Evolutionary conservation across 2,329 filamentous ascomycete species (phyloP).

Genomic region (Teratosphaeria zuluensis): DNA sequence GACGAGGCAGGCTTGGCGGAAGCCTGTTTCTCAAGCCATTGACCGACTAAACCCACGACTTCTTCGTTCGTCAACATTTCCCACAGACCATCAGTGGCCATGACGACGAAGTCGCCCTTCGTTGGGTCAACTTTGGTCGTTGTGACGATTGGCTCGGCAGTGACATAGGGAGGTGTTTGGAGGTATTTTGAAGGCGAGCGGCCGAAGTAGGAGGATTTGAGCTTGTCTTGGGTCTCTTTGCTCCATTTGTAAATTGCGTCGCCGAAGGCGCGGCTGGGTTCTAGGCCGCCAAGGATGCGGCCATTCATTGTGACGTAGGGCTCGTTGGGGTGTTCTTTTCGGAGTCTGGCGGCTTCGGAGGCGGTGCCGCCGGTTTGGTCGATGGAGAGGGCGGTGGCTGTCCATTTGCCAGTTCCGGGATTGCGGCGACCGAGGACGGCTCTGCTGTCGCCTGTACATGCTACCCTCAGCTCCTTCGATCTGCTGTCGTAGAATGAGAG

Average conservation of each 20-base stretch:
- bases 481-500: slow-evolving; percentile 91
- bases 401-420: slow-evolving; percentile 70
- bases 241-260: slow-evolving; percentile 98
- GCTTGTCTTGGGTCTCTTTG: slow-evolving; percentile 67
- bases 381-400: slow-evolving; percentile 75
- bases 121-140: slow-evolving; percentile 85
- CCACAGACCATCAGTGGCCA: slow-evolving; percentile 95
- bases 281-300: slow-evolving; percentile 80
- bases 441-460: slow-evolving; percentile 92
- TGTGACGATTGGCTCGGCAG: slow-evolving; percentile 87
- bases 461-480: slow-evolving; percentile 80
- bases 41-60: slow-evolving; percentile 88
- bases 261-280: slow-evolving; percentile 89
- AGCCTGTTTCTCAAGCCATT: slow-evolving; percentile 82
- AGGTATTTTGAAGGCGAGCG: slow-evolving; percentile 66
- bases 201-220: slow-evolving; percentile 81
- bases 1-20: slow-evolving; percentile 18
- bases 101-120: slow-evolving; percentile 87
- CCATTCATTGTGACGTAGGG: slow-evolving; percentile 80
- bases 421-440: slow-evolving; percentile 79
- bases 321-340: slow-evolving; percentile 80
- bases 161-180: slow-evolving; percentile 92
- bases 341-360: slow-evolving; percentile 72
- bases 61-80: slow-evolving; percentile 99
- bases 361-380: slow-evolving; percentile 90